Base-by-base conservation (phyloP, 371 early-diverging fungal species). In the Homolaphlyctis polyrhiza region DNA sequence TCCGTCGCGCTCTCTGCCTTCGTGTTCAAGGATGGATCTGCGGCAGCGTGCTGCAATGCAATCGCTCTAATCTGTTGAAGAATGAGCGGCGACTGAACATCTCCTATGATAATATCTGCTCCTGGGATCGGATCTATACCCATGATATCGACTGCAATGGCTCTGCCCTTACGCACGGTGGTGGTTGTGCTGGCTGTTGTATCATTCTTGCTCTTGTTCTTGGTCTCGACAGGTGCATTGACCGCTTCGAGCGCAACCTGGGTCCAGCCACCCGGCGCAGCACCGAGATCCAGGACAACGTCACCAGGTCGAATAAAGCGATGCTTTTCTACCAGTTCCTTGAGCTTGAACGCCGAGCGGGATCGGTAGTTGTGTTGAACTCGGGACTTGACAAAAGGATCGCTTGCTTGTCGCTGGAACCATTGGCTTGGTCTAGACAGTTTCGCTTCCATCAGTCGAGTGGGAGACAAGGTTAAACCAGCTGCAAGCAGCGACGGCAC, bases 241-340 rank as follows among this genome's bases (percentile, higher is more conserved):
- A 51, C 52, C 11, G 52, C 52, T 14, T 51, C n/a, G 14, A 68
- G 45, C 6, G 85, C 80, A n/a, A 93, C 92, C 71, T 95, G 95
- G 64, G 89, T 84, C 96, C 96, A 96, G 23, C 95, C 92, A 25
- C 97, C 96, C 0, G 97, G 97, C 3, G 90, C 84, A 25, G 94
- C 93, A 5, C 97, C 95, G 59, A 92, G 85, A 69, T 96, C 97
- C 62, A 71, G 76, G 4, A 89, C 80, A 33, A 85, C 78, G 33
- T 75, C 49, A 5, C 83, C 79, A 28, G 71, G 71, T 35, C 76
- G 78, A 4, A 93, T 63, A 16, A 95, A 64, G n/a, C 72, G 68
- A 68, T 89, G 87, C 65, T 87, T 87, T 60, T 89, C 79, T 57
- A 92, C 79, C 34, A 96, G 73, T 63, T 92, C 89, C 11, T 90